These are phyloP conservation scores for Carallia pectinifolia DNA, from an alignment of 345 rosid genomes.

Conservation along the genomic window DNA sequence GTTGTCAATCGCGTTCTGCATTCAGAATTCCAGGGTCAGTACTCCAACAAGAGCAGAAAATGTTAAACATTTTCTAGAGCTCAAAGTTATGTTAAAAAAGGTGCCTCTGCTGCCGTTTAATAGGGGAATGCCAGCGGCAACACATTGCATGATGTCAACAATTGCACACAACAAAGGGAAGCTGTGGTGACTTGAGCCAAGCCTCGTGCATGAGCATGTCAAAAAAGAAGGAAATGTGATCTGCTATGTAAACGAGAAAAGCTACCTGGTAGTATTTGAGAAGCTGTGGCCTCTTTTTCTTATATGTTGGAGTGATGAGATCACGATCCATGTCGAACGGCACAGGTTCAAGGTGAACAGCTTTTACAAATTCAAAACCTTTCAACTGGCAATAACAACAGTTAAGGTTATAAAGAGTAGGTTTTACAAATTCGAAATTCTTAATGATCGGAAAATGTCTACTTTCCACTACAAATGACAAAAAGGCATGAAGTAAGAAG, in stretches of 20 bases:
- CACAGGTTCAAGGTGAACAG: slow-evolving; percentile 72
- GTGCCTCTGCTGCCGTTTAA: too few species aligned
- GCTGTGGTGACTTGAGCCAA: too few species aligned
- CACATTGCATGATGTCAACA: too few species aligned
- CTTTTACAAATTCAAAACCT: slow-evolving; percentile 85
- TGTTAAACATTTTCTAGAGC: neutral
- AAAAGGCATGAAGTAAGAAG: neutral
- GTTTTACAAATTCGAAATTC: neutral
- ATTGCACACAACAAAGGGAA: too few species aligned
- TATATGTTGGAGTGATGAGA: slow-evolving; percentile 88
- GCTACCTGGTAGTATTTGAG: slow-evolving; percentile 78
- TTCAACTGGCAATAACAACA: slow-evolving; percentile 52
- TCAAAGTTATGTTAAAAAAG: too few species aligned
- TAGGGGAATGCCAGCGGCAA: too few species aligned
- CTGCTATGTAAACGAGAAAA: neutral
- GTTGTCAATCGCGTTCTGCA: slow-evolving; percentile 60
- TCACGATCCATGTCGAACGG: slow-evolving; percentile 90
- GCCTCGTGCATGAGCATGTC: too few species aligned
- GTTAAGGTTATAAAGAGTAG: neutral
- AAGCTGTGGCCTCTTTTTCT: slow-evolving; percentile 94
- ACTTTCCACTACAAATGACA: too few species aligned
- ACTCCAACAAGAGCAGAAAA: too few species aligned
- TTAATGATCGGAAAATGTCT: neutral
- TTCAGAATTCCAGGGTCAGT: slow-evolving; percentile 4
- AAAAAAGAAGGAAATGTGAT: neutral